These are phyloP conservation scores for Elaeis guineensis DNA, from an alignment of 176 grass and related monocot genomes.

Conservation along the genomic window DNA sequence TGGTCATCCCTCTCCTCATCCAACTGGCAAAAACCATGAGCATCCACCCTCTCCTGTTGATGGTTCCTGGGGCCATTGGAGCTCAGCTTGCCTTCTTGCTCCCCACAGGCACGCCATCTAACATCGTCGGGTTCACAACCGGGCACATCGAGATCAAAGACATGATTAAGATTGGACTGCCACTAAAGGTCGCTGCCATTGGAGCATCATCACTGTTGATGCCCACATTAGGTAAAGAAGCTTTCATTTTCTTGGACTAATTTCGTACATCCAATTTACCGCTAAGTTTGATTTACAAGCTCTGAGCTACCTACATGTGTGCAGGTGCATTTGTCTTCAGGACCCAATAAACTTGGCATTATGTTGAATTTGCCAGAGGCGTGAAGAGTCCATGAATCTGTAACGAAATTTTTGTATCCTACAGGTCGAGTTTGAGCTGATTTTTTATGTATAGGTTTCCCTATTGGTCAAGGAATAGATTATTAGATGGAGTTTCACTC, in stretches of 20 bases:
- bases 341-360: neutral
- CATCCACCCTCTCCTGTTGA: conserved; percentile 47
- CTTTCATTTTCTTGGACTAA: neutral
- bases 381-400: no score
- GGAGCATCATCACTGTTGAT: conserved; percentile 41
- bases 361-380: no score
- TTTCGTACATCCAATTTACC: no score
- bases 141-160: no score
- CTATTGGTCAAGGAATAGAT: no score
- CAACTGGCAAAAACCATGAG: conserved; percentile 47
- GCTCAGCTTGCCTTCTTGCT: conserved; percentile 64
- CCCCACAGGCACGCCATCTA: conserved; percentile 16
- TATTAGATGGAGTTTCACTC: no score
- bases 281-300: no score
- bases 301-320: neutral
- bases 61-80: conserved; percentile 55
- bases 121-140: no score
- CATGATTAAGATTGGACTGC: neutral
- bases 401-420: no score
- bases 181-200: conserved; percentile 48
- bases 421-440: no score
- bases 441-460: no score
- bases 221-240: conserved; percentile 58
- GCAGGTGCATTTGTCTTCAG: conserved; percentile 42
- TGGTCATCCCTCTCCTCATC: conserved; percentile 63